Percentiles rank a stretch among this genome's conserved stretches.
Evolutionary conservation across 257 asterid species (phyloP).

Genomic region (Coffea canephora): DNA sequence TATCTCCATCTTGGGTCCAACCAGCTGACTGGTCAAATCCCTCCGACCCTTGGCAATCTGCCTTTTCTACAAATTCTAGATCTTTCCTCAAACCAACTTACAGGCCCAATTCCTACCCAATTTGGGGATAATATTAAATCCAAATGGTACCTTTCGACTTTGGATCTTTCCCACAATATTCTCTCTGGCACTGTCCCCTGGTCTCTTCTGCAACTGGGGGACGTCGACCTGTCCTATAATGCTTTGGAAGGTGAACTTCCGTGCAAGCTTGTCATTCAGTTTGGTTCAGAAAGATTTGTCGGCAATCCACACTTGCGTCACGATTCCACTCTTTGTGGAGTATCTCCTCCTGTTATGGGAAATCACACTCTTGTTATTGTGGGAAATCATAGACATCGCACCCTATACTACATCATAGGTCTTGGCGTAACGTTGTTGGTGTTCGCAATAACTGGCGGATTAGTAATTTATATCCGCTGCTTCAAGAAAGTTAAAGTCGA

Average conservation of each 20-base stretch:
- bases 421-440: too few relatives aligned
- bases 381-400: background rate
- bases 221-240: slow-evolving; percentile 1
- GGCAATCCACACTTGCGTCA: background rate
- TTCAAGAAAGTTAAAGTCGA: too few relatives aligned
- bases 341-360: background rate
- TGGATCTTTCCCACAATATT: slow-evolving; percentile 1
- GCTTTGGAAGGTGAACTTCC: background rate
- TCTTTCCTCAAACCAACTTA: too few relatives aligned
- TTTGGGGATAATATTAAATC: too few relatives aligned
- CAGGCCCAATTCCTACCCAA: too few relatives aligned
- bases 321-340: background rate
- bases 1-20: background rate
- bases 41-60: background rate
- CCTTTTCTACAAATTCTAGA: too few relatives aligned
- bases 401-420: too few relatives aligned
- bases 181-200: background rate
- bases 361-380: background rate
- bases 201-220: background rate
- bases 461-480: too few relatives aligned
- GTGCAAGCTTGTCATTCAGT: too few relatives aligned
- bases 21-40: background rate
- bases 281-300: background rate
- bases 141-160: too few relatives aligned
- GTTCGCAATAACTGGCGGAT: too few relatives aligned